Base-by-base conservation (phyloP, 2,329 filamentous ascomycete genomes). In the Xylaria sp. region DNA sequence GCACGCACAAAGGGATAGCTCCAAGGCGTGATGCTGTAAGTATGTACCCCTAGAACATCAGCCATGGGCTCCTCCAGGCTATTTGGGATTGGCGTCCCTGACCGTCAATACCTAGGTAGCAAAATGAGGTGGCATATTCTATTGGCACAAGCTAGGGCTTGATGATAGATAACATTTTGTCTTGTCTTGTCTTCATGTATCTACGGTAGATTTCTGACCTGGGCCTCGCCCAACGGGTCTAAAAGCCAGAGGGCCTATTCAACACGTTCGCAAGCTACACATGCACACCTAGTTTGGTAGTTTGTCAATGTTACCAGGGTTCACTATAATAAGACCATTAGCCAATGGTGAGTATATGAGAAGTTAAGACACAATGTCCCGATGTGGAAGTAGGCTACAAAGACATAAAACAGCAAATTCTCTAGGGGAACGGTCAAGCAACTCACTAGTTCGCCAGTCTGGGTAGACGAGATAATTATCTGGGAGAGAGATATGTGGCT, bases 401-500 rank as follows among this genome's bases (percentile, higher is more conserved):
- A 31, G 42, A 8, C 31, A 14, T 42, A 53, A 52, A n/a, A n/a
- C n/a, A n/a, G n/a, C n/a, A n/a, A n/a, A n/a, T n/a, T n/a, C n/a
- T n/a, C n/a, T 14, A 19, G 56, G 14, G 56, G 14, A 42, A 14
- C 8, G 11, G 8, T 15, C 14, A 45, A 28, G 31, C 7, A 51
- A 47, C 65, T 61, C 52, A 67, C 65, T 63, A 9, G 63, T 65
- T 46, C 68, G 67, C 85, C 85, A 87, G 57, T 80, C 80, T 0
- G 85, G 84, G 61, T 80, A 78, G 46, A 82, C 72, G 78, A 77
- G 54, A 75, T 77, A 11, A 71, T 75, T 4, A 64, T 69, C 38
- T 75, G 74, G 43, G 66, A 76, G 78, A 33, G 78, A 79, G 57
- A 87, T 78, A 59, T 84, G 80, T n/a, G 79, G 77, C 66, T 74